Base-by-base conservation (phyloP, 257 asterid species). In the Echites panduratus region DNA sequence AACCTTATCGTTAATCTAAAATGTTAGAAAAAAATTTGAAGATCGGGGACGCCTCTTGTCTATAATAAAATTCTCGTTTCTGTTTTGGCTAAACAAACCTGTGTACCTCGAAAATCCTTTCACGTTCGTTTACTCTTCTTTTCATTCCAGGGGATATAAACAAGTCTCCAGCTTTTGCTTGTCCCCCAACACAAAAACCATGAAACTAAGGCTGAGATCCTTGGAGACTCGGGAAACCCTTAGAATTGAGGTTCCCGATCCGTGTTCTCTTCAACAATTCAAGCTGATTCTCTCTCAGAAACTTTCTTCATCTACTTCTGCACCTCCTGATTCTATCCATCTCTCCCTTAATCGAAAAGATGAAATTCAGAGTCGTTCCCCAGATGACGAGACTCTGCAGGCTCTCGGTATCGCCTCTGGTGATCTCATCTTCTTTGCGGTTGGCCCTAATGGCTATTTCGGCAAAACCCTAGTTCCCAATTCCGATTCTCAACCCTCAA, bases 261-360 rank as follows among this genome's bases (percentile, higher is more conserved):
- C 88, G 0, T 89, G 87, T 53, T 78, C 83, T 20, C 86, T 90
- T 69, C 79, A 73, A 22, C 86, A 83, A 58, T 82, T 92, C 80
- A 87, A 80, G 54, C 79, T 71, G 76, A 71, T 72, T 59, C 73
- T 93, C 54, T 79, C 82, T 27, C 82, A 80, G 58, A 20, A 77
- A 48, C 83, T 90, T 9, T 83, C 89, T 58, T 74, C 82, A 3
- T 78, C 49, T 7, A 7, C 87, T 0, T 26, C 82, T 0, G 54
- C 87, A 6, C 29, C 59, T 27, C 72, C 80, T 66, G 82, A 77
- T 76, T 81, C 92, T 43, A 72, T 95, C 52, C 89, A 86, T 73
- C 87, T 95, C 1, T 92, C 99, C 22, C 95, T 88, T n/a, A 94
- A 94, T 79, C 85, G 87, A 62, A 84, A 75, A 41, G 95, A 89